Percentiles rank a stretch among this genome's conserved stretches.
Evolutionary conservation across 148 eudicot genomes (phyloP).

Genomic region (Diospyros kaki): DNA sequence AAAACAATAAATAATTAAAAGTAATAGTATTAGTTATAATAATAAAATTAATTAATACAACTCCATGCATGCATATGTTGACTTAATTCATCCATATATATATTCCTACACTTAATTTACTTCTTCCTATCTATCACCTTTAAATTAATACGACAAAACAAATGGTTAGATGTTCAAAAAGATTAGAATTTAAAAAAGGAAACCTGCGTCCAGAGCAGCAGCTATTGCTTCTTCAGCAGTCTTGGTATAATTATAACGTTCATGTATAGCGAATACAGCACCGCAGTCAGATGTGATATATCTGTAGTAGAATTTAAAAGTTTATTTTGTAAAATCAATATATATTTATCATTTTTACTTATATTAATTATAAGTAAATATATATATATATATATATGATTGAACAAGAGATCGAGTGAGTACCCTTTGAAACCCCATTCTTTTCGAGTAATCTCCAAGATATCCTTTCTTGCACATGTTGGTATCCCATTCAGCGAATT

Average conservation of each 20-base stretch:
- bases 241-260: conserved; percentile 50
- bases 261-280: conserved; percentile 77
- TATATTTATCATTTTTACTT: too few relatives aligned
- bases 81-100: too few relatives aligned
- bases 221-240: conserved; percentile 76
- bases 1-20: too few relatives aligned
- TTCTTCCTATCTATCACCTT: too few relatives aligned
- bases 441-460: conserved; percentile 54
- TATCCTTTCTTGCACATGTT: conserved; percentile 55
- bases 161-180: neutral
- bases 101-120: too few relatives aligned
- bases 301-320: conserved; percentile 25
- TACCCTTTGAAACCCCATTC: conserved; percentile 82
- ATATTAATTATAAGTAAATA: too few relatives aligned
- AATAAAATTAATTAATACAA: too few relatives aligned
- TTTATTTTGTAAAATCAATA: neutral
- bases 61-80: too few relatives aligned
- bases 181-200: too few relatives aligned
- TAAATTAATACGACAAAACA: too few relatives aligned
- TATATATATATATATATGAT: neutral
- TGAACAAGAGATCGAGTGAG: neutral
- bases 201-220: conserved; percentile 71
- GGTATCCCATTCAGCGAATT: conserved; percentile 73
- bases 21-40: too few relatives aligned
- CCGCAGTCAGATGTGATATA: conserved; percentile 80